Conservation (phyloP, 495 filamentous ascomycete species). For the Tuber indicum region DNA sequence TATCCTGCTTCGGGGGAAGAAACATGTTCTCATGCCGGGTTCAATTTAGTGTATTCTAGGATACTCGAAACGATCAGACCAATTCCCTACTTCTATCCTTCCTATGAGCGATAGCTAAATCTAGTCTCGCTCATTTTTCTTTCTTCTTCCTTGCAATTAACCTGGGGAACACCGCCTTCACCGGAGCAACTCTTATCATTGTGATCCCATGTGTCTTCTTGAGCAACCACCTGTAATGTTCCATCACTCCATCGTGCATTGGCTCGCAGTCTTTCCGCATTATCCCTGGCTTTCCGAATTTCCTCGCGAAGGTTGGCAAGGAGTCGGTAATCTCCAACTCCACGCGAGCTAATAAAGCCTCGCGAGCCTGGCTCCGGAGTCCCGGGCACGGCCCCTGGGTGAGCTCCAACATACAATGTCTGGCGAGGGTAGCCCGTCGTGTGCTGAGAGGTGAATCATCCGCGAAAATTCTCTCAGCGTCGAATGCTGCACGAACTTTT, state of each 20-base stretch:
- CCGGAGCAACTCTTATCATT: background rate
- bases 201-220: background rate
- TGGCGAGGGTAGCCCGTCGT: background rate
- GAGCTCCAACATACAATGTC: background rate
- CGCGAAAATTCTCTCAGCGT: background rate
- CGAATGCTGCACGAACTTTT: background rate
- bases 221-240: background rate
- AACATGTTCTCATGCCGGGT: background rate
- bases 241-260: background rate
- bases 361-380: background rate
- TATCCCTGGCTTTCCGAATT: constrained; percentile 10
- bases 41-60: background rate
- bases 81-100: background rate
- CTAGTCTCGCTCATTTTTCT: background rate
- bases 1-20: background rate
- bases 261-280: constrained; percentile 6
- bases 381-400: background rate
- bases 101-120: background rate
- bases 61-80: background rate
- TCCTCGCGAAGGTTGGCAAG: constrained; percentile 13
- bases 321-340: background rate
- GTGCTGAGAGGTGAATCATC: background rate
- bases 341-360: constrained; percentile 7
- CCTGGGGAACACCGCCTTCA: background rate
- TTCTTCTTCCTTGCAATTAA: background rate